phyloP scores from a whole-genome alignment of 352 stramenopile genomes.

The Globisporangium camurandrum region DNA sequence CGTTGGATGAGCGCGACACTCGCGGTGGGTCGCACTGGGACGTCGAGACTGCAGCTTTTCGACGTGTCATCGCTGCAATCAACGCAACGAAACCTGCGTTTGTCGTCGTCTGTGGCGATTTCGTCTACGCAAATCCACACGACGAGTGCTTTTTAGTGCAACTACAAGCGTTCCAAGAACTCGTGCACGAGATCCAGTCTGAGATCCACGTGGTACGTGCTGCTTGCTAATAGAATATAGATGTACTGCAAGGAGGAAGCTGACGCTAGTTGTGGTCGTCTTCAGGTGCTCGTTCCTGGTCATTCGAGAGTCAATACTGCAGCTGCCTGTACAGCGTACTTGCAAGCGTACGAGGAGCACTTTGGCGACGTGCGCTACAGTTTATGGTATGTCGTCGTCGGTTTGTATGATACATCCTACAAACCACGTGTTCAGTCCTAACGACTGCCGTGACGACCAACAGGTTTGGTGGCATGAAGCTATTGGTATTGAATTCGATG shows the following conservation, averaged over 20 bases:
- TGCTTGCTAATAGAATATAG: no score
- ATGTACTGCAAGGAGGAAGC: neutral
- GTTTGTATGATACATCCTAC: no score
- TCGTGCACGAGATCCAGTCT: conserved; percentile 52
- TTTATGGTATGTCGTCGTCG: conserved; percentile 74
- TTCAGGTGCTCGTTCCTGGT: conserved; percentile 48
- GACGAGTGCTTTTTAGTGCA: conserved; percentile 35
- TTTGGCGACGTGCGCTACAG: conserved; percentile 70
- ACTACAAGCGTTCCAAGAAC: conserved; percentile 41
- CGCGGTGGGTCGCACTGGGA: conserved; percentile 42
- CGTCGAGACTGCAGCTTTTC: conserved; percentile 30
- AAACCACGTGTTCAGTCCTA: no score
- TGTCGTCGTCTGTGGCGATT: conserved; percentile 59
- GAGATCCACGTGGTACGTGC: conserved; percentile 47
- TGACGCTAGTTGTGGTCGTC: neutral
- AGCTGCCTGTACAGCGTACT: conserved; percentile 1
- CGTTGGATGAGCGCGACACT: conserved; percentile 22
- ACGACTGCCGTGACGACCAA: no score
- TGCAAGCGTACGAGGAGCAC: conserved; percentile 26
- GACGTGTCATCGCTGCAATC: conserved; percentile 30
- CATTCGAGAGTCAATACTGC: conserved; percentile 16
- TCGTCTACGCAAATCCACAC: conserved; percentile 31
- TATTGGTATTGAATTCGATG: conserved; percentile 62
- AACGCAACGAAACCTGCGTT: conserved; percentile 53
- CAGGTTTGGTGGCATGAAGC: conserved; percentile 76